Evolutionary conservation across 169 alveolate species (phyloP).

Genomic region (Plasmodium gonderi): DNA sequence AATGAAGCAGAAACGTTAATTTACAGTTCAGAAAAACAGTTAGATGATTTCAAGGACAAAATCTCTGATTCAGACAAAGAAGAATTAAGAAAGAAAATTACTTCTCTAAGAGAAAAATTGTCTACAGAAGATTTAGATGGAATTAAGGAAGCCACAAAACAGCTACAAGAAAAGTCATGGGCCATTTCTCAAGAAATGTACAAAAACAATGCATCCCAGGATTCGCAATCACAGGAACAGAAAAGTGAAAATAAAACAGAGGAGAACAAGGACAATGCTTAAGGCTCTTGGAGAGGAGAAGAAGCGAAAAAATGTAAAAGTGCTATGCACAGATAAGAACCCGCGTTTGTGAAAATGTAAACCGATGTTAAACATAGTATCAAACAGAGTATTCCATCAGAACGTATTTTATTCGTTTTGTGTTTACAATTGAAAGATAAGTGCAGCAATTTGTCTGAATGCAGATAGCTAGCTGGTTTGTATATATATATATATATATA

Average conservation of each 20-base stretch:
- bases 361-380: background rate
- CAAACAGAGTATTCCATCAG: background rate
- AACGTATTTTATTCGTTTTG: background rate
- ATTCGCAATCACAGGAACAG: constrained; percentile 76
- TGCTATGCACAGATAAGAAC: background rate
- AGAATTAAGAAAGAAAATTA: constrained; percentile 86
- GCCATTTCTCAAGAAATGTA: constrained; percentile 92
- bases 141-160: constrained; percentile 89
- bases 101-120: constrained; percentile 85
- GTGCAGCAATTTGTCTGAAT: background rate
- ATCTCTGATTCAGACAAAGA: constrained; percentile 89
- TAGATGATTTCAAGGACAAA: constrained; percentile 90
- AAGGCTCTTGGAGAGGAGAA: background rate
- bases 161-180: constrained; percentile 94
- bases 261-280: constrained; percentile 75
- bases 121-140: constrained; percentile 87
- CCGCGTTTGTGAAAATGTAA: background rate
- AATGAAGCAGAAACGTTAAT: constrained; percentile 95
- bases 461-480: too few relatives aligned
- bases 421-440: background rate
- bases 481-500: too few relatives aligned
- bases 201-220: constrained; percentile 78
- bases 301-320: background rate
- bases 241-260: constrained; percentile 75
- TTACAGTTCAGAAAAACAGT: constrained; percentile 92